Evolutionary conservation across 2,329 filamentous ascomycete species (phyloP), one percentile per base, ranked within the genome.

Genomic region (Ceratocystis eucalypticola): DNA sequence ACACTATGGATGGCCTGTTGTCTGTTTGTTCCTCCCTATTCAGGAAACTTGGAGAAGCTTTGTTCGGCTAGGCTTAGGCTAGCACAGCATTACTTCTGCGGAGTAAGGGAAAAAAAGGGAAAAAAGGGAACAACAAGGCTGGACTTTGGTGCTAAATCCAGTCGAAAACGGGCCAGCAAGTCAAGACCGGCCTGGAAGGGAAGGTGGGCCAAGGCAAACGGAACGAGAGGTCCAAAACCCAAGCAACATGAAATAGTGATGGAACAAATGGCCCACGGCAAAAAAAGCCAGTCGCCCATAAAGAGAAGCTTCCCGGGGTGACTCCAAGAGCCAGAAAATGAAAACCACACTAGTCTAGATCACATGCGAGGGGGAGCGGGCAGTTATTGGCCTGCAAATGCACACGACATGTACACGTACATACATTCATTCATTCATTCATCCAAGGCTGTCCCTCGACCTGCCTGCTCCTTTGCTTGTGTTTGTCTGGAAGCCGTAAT

Each of bases 31-130:
- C 25, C 33, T 59, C n/a, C 28, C 53, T 30, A 33, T 59, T 59
- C 15, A 33, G 53, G 28, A 59, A 59, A 59, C 53, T 61, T 65
- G 64, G 64, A 65, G 50, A 65, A 59, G 37, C 25, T 41, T 41
- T 53, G 28, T 41, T 28, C 41, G 45, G 33, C 22, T 41, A 22
- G 33, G 46, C 37, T 55, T 41, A 22, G 33, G 46, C 37, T 55
- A 55, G 55, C 22, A 61, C 45, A 48, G 53, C 50, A 41, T 12
- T 41, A 2, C 3, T 41, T 41, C 3, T 41, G 37, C 37, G 37
- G 37, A 41, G 37, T 41, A 41, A 41, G 10, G 37, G 37, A 37
- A 57, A 10, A 22, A 41, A 46, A n/a, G 25, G 53, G 61, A 41
- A 33, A 61, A 44, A 46, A 22, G 33, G 59, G 48, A 48, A 25